phyloP scores from a whole-genome alignment of 2,329 filamentous ascomycete species.

The Xylaria sp. region DNA sequence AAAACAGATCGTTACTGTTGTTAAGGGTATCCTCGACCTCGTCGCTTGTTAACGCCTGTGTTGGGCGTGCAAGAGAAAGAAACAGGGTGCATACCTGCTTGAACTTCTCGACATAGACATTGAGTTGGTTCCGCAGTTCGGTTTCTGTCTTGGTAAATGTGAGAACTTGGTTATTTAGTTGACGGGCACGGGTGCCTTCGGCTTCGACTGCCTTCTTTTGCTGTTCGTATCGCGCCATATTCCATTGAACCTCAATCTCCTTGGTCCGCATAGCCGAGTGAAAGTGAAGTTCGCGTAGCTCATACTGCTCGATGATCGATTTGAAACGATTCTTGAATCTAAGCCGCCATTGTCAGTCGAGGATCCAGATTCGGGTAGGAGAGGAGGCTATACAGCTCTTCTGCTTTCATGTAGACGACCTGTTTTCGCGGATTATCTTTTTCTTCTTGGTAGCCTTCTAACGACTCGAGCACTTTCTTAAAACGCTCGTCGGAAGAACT shows the following conservation, averaged over 20 bases:
- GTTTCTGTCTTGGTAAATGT: conserved; percentile 97
- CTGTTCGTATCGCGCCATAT: conserved; percentile 87
- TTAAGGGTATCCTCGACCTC: conserved; percentile 99
- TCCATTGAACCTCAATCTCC: conserved; percentile 93
- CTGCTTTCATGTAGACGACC: conserved; percentile 85
- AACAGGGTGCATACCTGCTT: conserved; percentile 80
- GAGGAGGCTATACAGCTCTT: conserved; percentile 76
- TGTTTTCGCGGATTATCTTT: conserved; percentile 85
- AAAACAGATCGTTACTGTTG: conserved; percentile 96
- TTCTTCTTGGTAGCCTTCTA: conserved; percentile 88
- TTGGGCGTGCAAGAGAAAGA: conserved; percentile 42
- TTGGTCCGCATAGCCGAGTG: conserved; percentile 92
- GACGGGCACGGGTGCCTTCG: conserved; percentile 81
- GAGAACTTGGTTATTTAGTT: conserved; percentile 89
- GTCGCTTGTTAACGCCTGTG: conserved; percentile 56
- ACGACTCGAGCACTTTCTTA: conserved; percentile 80
- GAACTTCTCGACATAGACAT: conserved; percentile 99
- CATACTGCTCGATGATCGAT: conserved; percentile 95
- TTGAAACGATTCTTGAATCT: conserved; percentile 90
- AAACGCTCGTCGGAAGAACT: conserved; percentile 87
- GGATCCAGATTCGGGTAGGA: neutral
- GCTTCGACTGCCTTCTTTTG: conserved; percentile 88
- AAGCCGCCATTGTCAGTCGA: conserved; percentile 52
- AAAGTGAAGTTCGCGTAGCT: conserved; percentile 93
- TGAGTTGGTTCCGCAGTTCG: conserved; percentile 92